These are phyloP conservation scores for Aspergillus sclerotiicarbonarius DNA, from an alignment of 495 filamentous ascomycete genomes.

Conservation along the genomic window DNA sequence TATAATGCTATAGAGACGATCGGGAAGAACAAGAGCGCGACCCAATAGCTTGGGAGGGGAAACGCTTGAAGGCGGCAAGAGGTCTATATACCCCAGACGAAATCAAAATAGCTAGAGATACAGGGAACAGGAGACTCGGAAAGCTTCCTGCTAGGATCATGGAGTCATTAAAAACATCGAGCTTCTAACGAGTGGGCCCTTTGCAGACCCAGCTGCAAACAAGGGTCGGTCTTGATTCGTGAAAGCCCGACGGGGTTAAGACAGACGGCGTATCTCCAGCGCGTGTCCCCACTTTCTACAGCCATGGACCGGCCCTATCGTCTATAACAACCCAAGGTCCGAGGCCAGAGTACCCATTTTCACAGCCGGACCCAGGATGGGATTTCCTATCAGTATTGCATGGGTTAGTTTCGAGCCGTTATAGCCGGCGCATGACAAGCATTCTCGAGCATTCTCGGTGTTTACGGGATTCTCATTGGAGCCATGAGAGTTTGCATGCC, in stretches of 20 bases:
- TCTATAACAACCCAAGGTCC: not conserved
- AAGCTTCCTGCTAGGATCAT: not conserved
- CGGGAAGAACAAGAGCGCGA: not conserved
- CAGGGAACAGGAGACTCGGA: not conserved
- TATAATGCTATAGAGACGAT: not conserved
- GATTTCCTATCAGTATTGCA: too few relatives aligned
- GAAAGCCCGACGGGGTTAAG: not conserved
- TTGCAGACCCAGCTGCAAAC: not conserved
- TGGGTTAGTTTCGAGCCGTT: too few relatives aligned
- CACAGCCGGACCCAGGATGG: too few relatives aligned
- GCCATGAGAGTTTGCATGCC: too few relatives aligned
- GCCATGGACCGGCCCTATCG: not conserved
- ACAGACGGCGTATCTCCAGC: not conserved
- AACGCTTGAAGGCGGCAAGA: not conserved
- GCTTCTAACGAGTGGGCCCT: not conserved
- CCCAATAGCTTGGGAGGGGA: not conserved
- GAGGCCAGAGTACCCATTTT: too few relatives aligned
- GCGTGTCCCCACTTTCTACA: not conserved
- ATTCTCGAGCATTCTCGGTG: too few relatives aligned
- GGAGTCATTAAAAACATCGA: not conserved
- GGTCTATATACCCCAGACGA: not conserved
- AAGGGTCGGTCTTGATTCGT: not conserved
- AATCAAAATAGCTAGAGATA: not conserved
- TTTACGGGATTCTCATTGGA: too few relatives aligned
- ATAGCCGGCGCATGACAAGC: too few relatives aligned